phyloP scores from a whole-genome alignment of 2,329 filamentous ascomycete species.

The Podosphaera aphanis region DNA sequence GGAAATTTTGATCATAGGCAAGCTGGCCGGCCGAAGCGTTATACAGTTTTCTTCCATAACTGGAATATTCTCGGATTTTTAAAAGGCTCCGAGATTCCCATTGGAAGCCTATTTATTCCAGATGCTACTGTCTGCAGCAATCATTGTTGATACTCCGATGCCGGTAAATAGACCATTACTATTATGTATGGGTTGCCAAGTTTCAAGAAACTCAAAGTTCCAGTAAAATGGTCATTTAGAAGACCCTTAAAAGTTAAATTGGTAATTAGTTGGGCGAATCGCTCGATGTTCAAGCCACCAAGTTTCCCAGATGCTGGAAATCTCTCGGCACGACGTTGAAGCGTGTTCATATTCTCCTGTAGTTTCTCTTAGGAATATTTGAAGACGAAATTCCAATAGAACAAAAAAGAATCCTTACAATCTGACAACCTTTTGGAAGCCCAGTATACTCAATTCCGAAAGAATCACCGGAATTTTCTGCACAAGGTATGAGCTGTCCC shows the following conservation, averaged over 20 bases:
- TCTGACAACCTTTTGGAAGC: slow-evolving; percentile 28
- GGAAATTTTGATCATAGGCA: slow-evolving; percentile 22
- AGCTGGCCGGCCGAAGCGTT: slow-evolving; percentile 24
- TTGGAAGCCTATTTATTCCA: slow-evolving; percentile 19
- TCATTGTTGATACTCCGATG: slow-evolving; percentile 26
- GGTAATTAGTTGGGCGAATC: slow-evolving; percentile 24
- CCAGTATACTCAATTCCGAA: slow-evolving; percentile 26
- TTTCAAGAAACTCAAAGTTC: slow-evolving; percentile 29
- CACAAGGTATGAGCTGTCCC: slow-evolving; percentile 25
- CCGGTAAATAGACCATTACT: slow-evolving; percentile 22
- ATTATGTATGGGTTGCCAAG: slow-evolving; percentile 24
- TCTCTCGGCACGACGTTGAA: slow-evolving; percentile 31
- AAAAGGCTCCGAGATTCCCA: neutral
- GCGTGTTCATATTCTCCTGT: slow-evolving; percentile 20
- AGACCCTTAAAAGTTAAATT: slow-evolving; percentile 20
- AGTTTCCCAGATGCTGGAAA: slow-evolving; percentile 25
- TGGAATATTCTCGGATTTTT: neutral
- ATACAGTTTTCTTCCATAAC: slow-evolving; percentile 29
- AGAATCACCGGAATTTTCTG: slow-evolving; percentile 20
- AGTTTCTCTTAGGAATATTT: neutral
- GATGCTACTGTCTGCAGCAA: slow-evolving; percentile 22
- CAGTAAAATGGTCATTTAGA: slow-evolving; percentile 16
- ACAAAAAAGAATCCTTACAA: slow-evolving; percentile 15
- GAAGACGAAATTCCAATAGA: no score
- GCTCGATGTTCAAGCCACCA: slow-evolving; percentile 25